phyloP scores from a whole-genome alignment of 2,329 filamentous ascomycete species.

The Septoria petroselini region DNA sequence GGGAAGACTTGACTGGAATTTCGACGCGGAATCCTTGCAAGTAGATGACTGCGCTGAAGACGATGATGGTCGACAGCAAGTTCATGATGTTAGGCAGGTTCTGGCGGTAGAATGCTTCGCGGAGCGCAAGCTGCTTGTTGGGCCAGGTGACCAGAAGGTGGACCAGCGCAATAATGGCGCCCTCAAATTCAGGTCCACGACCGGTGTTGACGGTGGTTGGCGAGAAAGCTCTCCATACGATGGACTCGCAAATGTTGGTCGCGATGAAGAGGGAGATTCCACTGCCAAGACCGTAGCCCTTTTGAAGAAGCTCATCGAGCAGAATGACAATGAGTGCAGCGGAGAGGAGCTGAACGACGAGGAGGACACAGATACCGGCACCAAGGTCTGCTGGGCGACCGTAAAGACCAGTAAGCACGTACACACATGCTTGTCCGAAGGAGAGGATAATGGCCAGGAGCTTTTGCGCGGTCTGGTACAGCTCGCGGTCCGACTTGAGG shows the following conservation, averaged over 20 bases:
- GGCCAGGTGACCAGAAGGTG: slow-evolving; percentile 97
- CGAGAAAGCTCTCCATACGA: slow-evolving; percentile 99
- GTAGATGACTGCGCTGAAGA: slow-evolving; percentile 98
- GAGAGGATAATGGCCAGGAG: slow-evolving; percentile 95
- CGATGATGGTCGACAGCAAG: slow-evolving; percentile 82
- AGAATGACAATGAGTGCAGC: slow-evolving; percentile 98
- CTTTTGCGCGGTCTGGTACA: slow-evolving; percentile 99
- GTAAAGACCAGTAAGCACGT: slow-evolving; percentile 97
- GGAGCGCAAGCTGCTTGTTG: slow-evolving; percentile 97
- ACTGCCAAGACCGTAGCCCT: slow-evolving; percentile 96
- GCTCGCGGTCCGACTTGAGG: slow-evolving; percentile 98
- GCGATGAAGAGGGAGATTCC: slow-evolving; percentile 99
- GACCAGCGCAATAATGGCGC: slow-evolving; percentile 95
- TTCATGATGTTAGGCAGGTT: slow-evolving; percentile 99
- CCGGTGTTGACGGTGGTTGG: slow-evolving; percentile 99
- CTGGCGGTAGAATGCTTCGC: slow-evolving; percentile 98
- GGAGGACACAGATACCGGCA: slow-evolving; percentile 94
- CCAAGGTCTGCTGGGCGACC: slow-evolving; percentile 94
- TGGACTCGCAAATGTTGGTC: slow-evolving; percentile 99
- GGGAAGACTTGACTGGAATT: slow-evolving; percentile 98
- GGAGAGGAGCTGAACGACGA: slow-evolving; percentile 96
- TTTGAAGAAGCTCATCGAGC: slow-evolving; percentile 97
- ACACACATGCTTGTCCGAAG: slow-evolving; percentile 95
- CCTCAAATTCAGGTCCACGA: slow-evolving; percentile 97
- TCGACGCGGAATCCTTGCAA: slow-evolving; percentile 87